Evolutionary conservation across 495 filamentous ascomycete species (phyloP), one percentile per base, ranked within the genome.

Genomic region (Hyaloscypha bicolor): DNA sequence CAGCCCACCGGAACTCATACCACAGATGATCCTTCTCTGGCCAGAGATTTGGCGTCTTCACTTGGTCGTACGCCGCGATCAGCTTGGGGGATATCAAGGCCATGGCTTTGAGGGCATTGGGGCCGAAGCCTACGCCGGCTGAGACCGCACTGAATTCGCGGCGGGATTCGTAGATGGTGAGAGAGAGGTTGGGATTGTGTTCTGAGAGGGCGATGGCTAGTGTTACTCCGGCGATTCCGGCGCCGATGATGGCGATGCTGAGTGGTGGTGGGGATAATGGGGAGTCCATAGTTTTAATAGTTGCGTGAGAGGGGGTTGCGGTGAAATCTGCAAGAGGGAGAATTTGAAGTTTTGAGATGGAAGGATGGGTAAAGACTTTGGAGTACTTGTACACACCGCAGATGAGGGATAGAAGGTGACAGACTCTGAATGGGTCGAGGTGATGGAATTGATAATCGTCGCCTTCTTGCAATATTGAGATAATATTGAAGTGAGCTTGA

Each of bases 101-200:
- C 81, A 90, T 86, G 0, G 87, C 87, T 2, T 79, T 75, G 9
- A 81, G 77, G 3, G 86, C 79, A 70, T 90, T 90, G 30, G 86
- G 80, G 0, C 83, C 83, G 42, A 90, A 83, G 16, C 77, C 81
- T 2, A 91, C 78, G 19, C 88, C 88, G 1, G 87, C 88, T 33
- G 88, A 88, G 4, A 91, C 82, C 35, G 68, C 69, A 1, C 48
- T 62, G 37, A 71, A 68, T 9, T 61, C 56, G 25, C 45, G 9
- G 6, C 57, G 57, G 29, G 69, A 48, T 35, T 71, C 69, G 29
- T 68, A 71, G 48, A 71, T 68, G 9, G 61, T 71, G 51, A 65
- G 60, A 16, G 33, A 64, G 14, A 71, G 39, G n/a, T 65, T 42
- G 12, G 39, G 39, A 48, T 48, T 48, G 42, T 48, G 42, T 45